Percentiles rank a stretch among this genome's conserved stretches.
Conservation (phyloP, 495 filamentous ascomycete genomes). For the Neurospora tetraspora region DNA sequence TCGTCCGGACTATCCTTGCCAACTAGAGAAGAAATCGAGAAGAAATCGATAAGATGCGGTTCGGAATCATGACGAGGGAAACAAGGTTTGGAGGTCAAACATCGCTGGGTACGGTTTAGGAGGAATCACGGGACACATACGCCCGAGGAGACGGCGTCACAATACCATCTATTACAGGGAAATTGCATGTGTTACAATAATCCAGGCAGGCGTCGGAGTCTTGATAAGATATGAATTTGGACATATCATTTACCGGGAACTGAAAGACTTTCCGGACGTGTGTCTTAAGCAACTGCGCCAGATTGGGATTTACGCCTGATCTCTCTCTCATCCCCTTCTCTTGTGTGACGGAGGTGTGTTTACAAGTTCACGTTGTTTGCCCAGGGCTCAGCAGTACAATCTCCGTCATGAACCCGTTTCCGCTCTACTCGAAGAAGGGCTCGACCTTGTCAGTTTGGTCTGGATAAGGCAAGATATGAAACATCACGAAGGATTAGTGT, state of each 20-base stretch:
- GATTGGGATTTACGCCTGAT: not conserved
- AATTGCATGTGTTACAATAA: not conserved
- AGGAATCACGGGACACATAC: not conserved
- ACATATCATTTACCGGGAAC: not conserved
- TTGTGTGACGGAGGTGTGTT: not conserved
- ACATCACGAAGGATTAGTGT: not conserved
- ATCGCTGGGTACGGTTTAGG: not conserved
- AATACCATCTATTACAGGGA: not conserved
- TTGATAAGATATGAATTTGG: not conserved
- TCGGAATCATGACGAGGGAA: not conserved
- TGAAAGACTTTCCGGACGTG: not conserved
- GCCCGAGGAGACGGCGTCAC: not conserved
- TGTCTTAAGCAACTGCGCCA: not conserved
- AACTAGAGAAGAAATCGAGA: conserved; percentile 45
- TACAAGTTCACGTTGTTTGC: not conserved
- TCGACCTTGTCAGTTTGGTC: not conserved
- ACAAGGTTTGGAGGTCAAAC: not conserved
- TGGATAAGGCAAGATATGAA: not conserved
- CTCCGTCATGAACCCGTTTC: not conserved
- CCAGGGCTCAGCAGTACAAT: not conserved
- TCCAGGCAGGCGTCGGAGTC: not conserved
- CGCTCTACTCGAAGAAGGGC: not conserved
- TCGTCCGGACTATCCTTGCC: conserved; percentile 88
- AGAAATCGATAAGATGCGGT: not conserved
- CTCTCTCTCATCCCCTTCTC: not conserved